A percentile compares a stretch with the other conserved stretches of the same genome.
phyloP scores from a whole-genome alignment of 192 early-diverging fungal species.

The Gigaspora rosea region DNA sequence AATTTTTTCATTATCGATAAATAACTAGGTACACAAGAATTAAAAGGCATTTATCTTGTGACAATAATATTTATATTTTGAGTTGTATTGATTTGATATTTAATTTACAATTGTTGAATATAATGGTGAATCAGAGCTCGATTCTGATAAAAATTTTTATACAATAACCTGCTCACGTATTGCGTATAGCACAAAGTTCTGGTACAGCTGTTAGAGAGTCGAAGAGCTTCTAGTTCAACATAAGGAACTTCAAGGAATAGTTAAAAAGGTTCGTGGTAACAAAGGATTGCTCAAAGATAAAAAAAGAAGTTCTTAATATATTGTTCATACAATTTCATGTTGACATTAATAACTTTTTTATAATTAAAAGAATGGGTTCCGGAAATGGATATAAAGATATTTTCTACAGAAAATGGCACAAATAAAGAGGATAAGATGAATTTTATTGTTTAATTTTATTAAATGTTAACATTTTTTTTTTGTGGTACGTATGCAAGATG shows the following conservation, averaged over 20 bases:
- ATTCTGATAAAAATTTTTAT: constrained; percentile 85
- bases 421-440: constrained; percentile 68
- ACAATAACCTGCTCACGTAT: constrained; percentile 67
- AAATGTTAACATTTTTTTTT: too few species aligned
- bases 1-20: too few species aligned
- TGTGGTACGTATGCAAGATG: too few species aligned
- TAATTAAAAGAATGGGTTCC: constrained; percentile 53
- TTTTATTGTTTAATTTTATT: too few species aligned
- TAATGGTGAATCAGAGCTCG: constrained; percentile 87
- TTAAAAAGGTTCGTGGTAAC: constrained; percentile 91
- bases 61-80: neutral
- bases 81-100: neutral
- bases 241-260: constrained; percentile 78
- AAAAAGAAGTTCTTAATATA: constrained; percentile 43
- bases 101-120: constrained; percentile 66
- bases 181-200: constrained; percentile 81
- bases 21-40: constrained; percentile 56
- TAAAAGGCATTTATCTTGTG: constrained; percentile 42
- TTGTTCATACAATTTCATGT: constrained; percentile 31
- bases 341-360: constrained; percentile 31
- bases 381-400: constrained; percentile 54
- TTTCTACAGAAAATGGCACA: constrained; percentile 62
- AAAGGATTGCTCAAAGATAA: constrained; percentile 76
- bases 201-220: constrained; percentile 82
- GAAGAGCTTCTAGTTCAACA: constrained; percentile 81